Base-by-base conservation (phyloP, 305 asterid genomes). In the Fraxinus ornus region DNA sequence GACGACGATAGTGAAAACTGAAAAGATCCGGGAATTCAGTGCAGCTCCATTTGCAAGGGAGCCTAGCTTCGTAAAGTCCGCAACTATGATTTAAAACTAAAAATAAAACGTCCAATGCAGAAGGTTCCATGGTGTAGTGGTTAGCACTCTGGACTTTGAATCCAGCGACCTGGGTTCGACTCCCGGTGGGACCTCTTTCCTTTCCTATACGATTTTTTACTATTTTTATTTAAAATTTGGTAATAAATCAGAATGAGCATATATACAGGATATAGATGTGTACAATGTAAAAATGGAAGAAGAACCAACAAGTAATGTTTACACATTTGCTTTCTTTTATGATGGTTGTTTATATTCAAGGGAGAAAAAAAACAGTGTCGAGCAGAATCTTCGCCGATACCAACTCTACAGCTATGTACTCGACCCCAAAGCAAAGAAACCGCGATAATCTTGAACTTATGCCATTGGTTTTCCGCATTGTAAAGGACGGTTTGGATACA, bases 91-190 rank as follows among this genome's bases (percentile, higher is more conserved):
- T 13, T 13, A 47, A 47, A 0, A 47, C 0, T 0, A 15, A 47
- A 47, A 47, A 15, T 47, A 47, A 44, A 44, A 0, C 0, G 55
- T 44, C 1, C 5, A 12, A 12, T 3, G 15, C 17, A 44, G 0
- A 10, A 8, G 98, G 97, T 97, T 97, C 98, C 89, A 95, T 93
- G 98, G 98, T 97, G 98, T 95, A 95, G 98, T 95, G 98, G 98
- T 97, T 97, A 97, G 98, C 97, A 97, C 98, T 94, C 90, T 93
- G 97, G 98, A 97, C 97, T 95, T 95, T 94, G 98, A 96, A 94
- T 91, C 97, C 98, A 93, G 94, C 94, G 97, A 97, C 98, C 95
- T 92, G 99, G 99, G 98, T 97, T 97, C 97, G 97, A 95, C 95
- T 95, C 97, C 97, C 97, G 97, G 98, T 97, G 86, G 98, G 97